Conservation (phyloP, 805 yeast genomes). For the Candida montana region DNA sequence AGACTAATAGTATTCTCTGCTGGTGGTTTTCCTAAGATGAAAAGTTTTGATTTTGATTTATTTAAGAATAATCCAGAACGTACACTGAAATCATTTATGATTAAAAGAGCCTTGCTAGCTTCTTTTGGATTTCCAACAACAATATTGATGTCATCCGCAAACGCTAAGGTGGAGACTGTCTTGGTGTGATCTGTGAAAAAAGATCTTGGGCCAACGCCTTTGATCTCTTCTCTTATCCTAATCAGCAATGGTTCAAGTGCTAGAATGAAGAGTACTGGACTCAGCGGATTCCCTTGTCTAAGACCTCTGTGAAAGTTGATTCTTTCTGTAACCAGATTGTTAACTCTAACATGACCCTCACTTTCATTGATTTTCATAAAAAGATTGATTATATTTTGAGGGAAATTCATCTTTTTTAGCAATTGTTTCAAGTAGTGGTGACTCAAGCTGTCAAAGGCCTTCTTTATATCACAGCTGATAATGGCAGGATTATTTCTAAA, state of each 20-base stretch:
- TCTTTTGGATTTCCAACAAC: too few relatives aligned
- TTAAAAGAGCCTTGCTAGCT: too few relatives aligned
- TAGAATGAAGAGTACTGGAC: not conserved
- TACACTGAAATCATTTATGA: too few relatives aligned
- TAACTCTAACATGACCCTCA: not conserved
- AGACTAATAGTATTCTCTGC: too few relatives aligned
- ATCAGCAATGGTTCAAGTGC: not conserved
- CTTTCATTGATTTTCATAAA: not conserved
- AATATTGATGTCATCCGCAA: too few relatives aligned
- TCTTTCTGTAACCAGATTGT: not conserved
- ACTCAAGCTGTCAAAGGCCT: not conserved
- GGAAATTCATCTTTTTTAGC: not conserved
- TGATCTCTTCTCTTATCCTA: too few relatives aligned
- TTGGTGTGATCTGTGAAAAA: too few relatives aligned
- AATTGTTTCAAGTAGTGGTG: not conserved
- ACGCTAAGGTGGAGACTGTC: too few relatives aligned
- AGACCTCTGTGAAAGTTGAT: not conserved
- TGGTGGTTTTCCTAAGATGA: too few relatives aligned
- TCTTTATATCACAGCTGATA: not conserved
- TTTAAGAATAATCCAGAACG: too few relatives aligned
- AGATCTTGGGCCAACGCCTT: too few relatives aligned
- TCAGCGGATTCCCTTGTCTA: not conserved
- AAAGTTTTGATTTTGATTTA: too few relatives aligned
- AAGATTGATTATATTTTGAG: not conserved
- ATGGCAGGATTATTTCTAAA: not conserved